Conservation (phyloP, 495 filamentous ascomycete species). For the Lentithecium fluviatile region DNA sequence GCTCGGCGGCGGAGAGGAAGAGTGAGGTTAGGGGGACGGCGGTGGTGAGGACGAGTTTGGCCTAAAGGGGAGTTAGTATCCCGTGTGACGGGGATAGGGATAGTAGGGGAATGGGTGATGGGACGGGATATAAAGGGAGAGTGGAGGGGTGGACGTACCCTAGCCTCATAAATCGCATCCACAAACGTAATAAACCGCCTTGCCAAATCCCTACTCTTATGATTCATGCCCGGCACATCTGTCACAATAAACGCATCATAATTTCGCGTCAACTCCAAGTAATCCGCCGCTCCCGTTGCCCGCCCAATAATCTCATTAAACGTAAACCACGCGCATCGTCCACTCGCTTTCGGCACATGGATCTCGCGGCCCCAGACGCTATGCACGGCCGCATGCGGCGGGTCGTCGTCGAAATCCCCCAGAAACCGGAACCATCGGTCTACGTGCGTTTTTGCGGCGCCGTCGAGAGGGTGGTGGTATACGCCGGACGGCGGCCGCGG, state of each 20-base stretch:
- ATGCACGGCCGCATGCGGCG: slow-evolving; percentile 73
- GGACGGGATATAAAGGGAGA: not conserved
- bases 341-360: slow-evolving; percentile 80
- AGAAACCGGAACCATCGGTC: slow-evolving; percentile 94
- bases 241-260: slow-evolving; percentile 93
- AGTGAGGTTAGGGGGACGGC: slow-evolving; percentile 79
- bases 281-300: slow-evolving; percentile 90
- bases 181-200: slow-evolving; percentile 95
- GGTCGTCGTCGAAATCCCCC: slow-evolving; percentile 74
- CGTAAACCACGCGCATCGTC: slow-evolving; percentile 81
- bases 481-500: slow-evolving; percentile 90
- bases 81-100: too few relatives aligned
- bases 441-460: slow-evolving; percentile 72
- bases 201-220: slow-evolving; percentile 81
- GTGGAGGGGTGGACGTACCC: slow-evolving; percentile 46
- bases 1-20: slow-evolving; percentile 81
- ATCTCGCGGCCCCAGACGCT: slow-evolving; percentile 94
- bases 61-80: slow-evolving; percentile 48
- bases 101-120: too few relatives aligned
- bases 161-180: slow-evolving; percentile 85
- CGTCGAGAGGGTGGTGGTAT: slow-evolving; percentile 83
- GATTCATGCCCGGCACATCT: slow-evolving; percentile 87
- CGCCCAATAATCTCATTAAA: slow-evolving; percentile 86
- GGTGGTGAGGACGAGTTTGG: slow-evolving; percentile 92
- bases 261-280: slow-evolving; percentile 83